Base-by-base conservation (phyloP, 441 rosid species). In the Corymbia calophylla region DNA sequence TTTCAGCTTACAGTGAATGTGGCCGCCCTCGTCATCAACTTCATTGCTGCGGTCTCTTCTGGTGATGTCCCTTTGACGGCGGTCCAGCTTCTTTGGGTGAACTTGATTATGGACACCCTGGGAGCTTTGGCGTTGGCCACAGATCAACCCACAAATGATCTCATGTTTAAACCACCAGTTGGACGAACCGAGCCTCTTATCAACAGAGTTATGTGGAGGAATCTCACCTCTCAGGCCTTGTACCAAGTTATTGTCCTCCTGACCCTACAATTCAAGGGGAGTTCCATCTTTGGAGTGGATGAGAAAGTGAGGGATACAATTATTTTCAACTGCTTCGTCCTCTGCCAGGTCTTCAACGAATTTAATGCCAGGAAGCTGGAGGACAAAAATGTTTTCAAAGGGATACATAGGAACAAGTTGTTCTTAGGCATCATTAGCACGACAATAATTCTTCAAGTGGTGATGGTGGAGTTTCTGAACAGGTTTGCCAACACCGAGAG, bases 1-100 rank as follows among this genome's bases (percentile, higher is more conserved):
- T 89, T 89, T 53, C 91, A 89, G 66, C 91, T 89, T 53, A 73
- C 89, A 0, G 66, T 87, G 27, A 87, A 87, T 53, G 89, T 89
- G 56, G 89, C 91, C 1, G 87, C 89, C 1, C 84, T 87, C 25
- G 29, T 56, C 18, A 89, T 89, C 58, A 89, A 89, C 80, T 32
- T 89, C 2, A 44, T 87, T 19, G 89, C 91, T n/a, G 91, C 87
- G 0, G 31, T 58, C 47, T 87, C 89, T 29, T 56, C 87, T 0
- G 87, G 89, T 5, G 9, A 89, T 7, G 91, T 89, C 39, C 91
- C 91, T 18, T 62, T 89, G 53, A 87, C 86, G 0, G 80, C 89
- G 0, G 87, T 87, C 35, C 89, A 80, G 88, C 84, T 89, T 29
- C 54, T 89, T 2, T 89, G 89, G 91, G 91, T 89, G 51, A 89